Base-by-base conservation (phyloP, 2,329 filamentous ascomycete species). In the Alternaria sp. region DNA sequence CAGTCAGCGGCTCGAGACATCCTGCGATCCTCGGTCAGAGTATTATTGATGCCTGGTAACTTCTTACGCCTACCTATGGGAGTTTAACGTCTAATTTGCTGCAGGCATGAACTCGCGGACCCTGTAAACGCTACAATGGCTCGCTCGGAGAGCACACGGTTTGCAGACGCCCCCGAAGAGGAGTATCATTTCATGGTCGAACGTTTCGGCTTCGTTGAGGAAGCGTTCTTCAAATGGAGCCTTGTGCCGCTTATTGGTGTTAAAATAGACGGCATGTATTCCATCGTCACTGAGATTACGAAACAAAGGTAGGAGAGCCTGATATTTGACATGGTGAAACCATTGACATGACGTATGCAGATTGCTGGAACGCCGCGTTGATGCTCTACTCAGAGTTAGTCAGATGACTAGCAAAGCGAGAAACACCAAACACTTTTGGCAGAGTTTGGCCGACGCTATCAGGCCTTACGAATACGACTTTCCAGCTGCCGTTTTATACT, bases 271-370 rank as follows among this genome's bases (percentile, higher is more conserved):
- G 63, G 63, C 49, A 54, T 66, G 61, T 64, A 64, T n/a, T 62
- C 54, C 5, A 66, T 63, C 4, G 64, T 66, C 4, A 65, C 62
- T 4, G 64, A 66, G 43, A 56, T 66, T 24, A 66, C 64, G n/a
- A 63, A 65, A 39, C 60, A 65, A n/a, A 65, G 61, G 62, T 62
- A 43, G 11, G 39, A 16, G 12, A 36, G 20, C 2, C n/a, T 46
- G 9, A 11, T 22, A 1, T 44, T 2, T 20, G 18, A 12, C 11
- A 18, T 34, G 42, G 4, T 6, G 8, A 18, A 18, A 6, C 22
- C 9, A n/a, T 24, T 57, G 11, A 53, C n/a, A 34, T 26, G 18
- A 24, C 26, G 3, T 7, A 14, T 18, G 11, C 24, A 64, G 62
- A 38, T 44, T 65, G 5, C 43, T 63, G 14, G 63, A 65, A 54